A percentile compares a stretch with the other conserved stretches of the same genome.
Evolutionary conservation across 257 asterid genomes (phyloP).

Genomic region (Phtheirospermum japonicum): DNA sequence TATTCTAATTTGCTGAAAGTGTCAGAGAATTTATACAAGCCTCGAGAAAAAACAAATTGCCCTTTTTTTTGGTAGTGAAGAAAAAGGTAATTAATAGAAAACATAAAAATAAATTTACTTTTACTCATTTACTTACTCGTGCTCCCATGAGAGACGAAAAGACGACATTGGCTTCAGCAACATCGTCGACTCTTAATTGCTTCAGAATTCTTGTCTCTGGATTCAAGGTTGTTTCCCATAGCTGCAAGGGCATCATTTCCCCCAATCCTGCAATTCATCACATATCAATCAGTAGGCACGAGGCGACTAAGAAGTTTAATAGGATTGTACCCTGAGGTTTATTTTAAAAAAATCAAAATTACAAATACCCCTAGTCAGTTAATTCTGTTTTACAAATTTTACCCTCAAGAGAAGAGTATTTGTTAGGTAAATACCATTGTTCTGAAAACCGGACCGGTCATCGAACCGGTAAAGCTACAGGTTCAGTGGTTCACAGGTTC

Average conservation of each 20-base stretch:
- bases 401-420: not conserved
- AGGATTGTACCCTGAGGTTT: not conserved
- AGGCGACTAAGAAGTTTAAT: not conserved
- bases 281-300: conserved; percentile 15
- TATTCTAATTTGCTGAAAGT: not conserved
- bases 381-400: not conserved
- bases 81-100: not conserved
- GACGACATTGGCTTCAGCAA: conserved; percentile 77
- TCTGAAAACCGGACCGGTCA: no score
- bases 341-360: not conserved
- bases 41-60: not conserved
- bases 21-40: not conserved
- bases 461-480: no score
- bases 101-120: not conserved
- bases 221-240: conserved; percentile 96
- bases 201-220: conserved; percentile 81
- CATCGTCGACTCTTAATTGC: conserved; percentile 79
- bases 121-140: conserved; percentile 48
- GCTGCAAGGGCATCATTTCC: conserved; percentile 98
- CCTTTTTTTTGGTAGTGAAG: not conserved
- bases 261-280: conserved; percentile 69
- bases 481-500: no score
- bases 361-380: not conserved
- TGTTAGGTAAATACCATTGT: no score
- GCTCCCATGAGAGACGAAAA: conserved; percentile 98